These are phyloP conservation scores for Rhytidiadelphus loreus DNA, from an alignment of 225 moss, liverwort and hornwort genomes.

Conservation along the genomic window DNA sequence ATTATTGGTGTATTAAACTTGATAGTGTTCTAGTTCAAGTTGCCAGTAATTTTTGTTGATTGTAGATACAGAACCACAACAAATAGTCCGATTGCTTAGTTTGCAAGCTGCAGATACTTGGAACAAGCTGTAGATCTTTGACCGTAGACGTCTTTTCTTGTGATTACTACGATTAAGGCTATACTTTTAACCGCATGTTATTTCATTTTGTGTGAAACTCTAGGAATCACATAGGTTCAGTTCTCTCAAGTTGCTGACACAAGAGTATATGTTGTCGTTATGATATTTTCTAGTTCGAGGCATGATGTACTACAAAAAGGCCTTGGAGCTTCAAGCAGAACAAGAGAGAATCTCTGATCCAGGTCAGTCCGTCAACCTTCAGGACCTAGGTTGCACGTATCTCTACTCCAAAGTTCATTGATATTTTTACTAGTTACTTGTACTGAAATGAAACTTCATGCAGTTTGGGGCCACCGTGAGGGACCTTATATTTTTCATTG, in stretches of 20 bases:
- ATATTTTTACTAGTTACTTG: not conserved
- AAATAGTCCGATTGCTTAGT: not conserved
- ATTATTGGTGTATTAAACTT: not conserved
- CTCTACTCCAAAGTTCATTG: not conserved
- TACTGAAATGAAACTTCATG: not conserved
- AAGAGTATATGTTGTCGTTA: not conserved
- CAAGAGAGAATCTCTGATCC: constrained; percentile 39
- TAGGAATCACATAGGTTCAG: not conserved
- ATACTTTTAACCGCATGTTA: not conserved
- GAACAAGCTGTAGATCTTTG: not conserved
- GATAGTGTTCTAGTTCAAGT: not conserved
- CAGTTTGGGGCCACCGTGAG: not conserved
- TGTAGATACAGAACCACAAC: not conserved
- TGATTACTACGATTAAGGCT: not conserved
- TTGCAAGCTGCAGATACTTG: not conserved
- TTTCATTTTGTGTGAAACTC: not conserved
- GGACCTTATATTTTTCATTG: not conserved
- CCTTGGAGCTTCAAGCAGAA: constrained; percentile 74
- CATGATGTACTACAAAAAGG: constrained; percentile 99
- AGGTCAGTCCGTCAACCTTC: constrained; percentile 27
- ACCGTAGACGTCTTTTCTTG: not conserved
- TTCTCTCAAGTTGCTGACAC: not conserved
- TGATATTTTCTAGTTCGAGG: constrained; percentile 62
- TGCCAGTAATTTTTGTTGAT: not conserved
- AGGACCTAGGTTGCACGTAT: not conserved